Conservation (phyloP, 176 grass and related monocot species). For the Cocos nucifera region DNA sequence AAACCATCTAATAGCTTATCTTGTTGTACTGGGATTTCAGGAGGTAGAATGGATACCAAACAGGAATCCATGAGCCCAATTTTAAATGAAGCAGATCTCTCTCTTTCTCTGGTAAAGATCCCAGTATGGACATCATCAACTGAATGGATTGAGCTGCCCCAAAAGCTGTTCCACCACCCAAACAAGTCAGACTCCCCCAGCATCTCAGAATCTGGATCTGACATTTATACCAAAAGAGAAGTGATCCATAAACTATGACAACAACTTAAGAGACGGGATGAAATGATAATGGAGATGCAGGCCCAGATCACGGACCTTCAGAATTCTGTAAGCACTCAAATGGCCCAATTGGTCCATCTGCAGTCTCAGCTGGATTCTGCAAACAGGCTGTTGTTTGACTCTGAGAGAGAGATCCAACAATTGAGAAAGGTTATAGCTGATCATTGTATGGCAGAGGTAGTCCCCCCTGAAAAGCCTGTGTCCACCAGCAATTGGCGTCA, state of each 20-base stretch:
- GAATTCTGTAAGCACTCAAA: conserved; percentile 66
- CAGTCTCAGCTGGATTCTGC: conserved; percentile 70
- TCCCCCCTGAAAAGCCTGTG: conserved; percentile 33
- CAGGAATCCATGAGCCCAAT: conserved; percentile 27
- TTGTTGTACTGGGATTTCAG: conserved; percentile 29
- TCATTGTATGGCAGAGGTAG: conserved; percentile 43
- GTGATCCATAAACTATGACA: conserved; percentile 86
- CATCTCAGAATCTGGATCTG: conserved; percentile 88
- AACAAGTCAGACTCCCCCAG: conserved; percentile 75
- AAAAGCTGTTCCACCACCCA: conserved; percentile 70
- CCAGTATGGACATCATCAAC: conserved; percentile 70
- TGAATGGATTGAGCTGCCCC: conserved; percentile 72
- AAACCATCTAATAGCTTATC: conserved; percentile 9
- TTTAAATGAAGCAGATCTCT: conserved; percentile 34
- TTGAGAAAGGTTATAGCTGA: conserved; percentile 76
- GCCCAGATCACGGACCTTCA: conserved; percentile 70
- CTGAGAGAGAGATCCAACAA: conserved; percentile 58
- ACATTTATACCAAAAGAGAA: conserved; percentile 84
- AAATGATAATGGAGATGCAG: conserved; percentile 97
- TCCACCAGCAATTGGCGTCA: conserved; percentile 37
- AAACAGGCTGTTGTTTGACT: conserved; percentile 71
- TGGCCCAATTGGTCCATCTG: conserved; percentile 47
- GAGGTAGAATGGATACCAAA: conserved; percentile 37
- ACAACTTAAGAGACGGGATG: conserved; percentile 80
- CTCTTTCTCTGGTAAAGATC: conserved; percentile 73